Base-by-base conservation (phyloP, 208 protist species). In the Acanthamoeba rhysodes region DNA sequence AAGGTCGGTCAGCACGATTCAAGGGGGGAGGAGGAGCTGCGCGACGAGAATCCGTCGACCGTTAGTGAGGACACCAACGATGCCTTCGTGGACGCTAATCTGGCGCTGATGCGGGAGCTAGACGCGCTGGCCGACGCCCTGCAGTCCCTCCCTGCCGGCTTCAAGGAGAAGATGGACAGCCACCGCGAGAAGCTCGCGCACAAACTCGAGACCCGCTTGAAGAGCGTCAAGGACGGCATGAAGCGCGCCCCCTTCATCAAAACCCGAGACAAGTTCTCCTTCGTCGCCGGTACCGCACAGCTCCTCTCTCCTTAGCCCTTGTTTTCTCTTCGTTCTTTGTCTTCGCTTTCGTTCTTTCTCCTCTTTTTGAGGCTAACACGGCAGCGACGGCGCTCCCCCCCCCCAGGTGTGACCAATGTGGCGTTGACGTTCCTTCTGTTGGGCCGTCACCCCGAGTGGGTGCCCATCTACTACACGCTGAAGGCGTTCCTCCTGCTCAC, bases 221-320 rank as follows among this genome's bases (percentile, higher is more conserved):
- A 93, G 10, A 93, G 64, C 62, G 37, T 93, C 27, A 70, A 76
- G 27, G 87, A 93, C 18, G 87, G 45, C 87, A 93, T 93, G 87
- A 7, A 72, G 87, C 55, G 62, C 41, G 87, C 87, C 7, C 87
- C 87, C 7, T 93, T 93, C 87, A 93, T 93, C 24, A 93, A 93
- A 37, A 78, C 64, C 8, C 29, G 87, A 10, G 87, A 93, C 87
- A 93, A 93, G 87, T 78, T 93, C 41, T 93, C 87, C 41, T 93
- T 93, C 41, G 64, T 93, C 55, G 64, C 64, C 37, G 80, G 80
- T 88, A 66, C n/a, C 32, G 9, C 80, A 22, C 32, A n/a, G 0
- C 45, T 10, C 45, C 27, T 66, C 59, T 6, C 18, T 18, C 32
- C 18, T 66, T 29, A 24, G 8, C 2, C 59, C 8, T 66, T 24